Evolutionary conservation across 2,329 filamentous ascomycete genomes (phyloP), one percentile per base, ranked within the genome.

Genomic region (Fonsecaea multimorphosa): DNA sequence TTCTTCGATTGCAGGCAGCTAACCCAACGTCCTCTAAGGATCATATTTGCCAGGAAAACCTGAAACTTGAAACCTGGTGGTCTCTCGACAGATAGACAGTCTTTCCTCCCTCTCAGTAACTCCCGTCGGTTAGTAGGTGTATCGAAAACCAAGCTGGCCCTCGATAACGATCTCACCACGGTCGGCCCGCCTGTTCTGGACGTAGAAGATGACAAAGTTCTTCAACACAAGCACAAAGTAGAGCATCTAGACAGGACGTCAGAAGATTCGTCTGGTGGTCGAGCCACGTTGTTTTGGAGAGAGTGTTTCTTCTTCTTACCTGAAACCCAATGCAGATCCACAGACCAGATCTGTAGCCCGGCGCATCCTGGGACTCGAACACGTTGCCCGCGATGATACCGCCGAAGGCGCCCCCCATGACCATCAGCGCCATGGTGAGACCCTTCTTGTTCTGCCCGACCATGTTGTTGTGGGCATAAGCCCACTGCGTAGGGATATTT

Each of bases 331-430:
- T 52, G 19, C 49, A 52, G 19, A 31, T 31, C 49, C 49, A 52
- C 22, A 52, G 22, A 29, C 49, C 49, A 2, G 49, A n/a, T 52
- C 22, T 27, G 49, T 52, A 52, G 19, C 29, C 22, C 14, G 32
- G 32, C 32, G 32, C 32, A 12, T 49, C 44, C 16, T 49, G 8
- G 44, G 44, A 49, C 22, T 24, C 19, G 22, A 49, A 49, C 19
- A 49, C 44, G 22, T 49, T 49, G 19, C 44, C 44, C 9, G 57
- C 27, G 16, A 60, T 60, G 29, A 60, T 60, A 44, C 57, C 57
- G 12, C 24, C 24, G 19, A 60, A 19, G 9, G 57, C 57, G 3
- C 57, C 57, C 4, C 44, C 44, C 11, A 49, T 49, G 19, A 24
- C 22, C 44, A 49, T 49, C 22, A 49, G 11, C 9, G 22, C 11